Base-by-base conservation (phyloP, 1,139 yeast species). In the Debaryomycetaceae sp. region DNA sequence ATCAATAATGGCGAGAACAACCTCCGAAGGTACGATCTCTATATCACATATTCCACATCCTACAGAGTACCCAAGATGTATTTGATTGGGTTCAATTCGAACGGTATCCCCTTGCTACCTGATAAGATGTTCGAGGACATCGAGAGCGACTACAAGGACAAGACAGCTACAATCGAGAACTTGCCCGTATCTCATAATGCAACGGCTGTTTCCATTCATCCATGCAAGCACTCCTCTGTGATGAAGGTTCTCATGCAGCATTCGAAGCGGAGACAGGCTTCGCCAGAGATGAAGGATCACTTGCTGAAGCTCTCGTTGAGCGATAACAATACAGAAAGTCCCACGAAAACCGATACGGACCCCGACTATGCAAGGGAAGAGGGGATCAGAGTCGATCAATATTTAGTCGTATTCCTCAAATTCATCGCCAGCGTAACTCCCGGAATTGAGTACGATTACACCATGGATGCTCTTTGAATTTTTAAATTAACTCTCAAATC, bases 361-460 rank as follows among this genome's bases (percentile, higher is more conserved):
- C 5, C 38, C n/a, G 11, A 27, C 11, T 7, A 11, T 8, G 31
- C 11, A 11, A 7, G 11, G 8, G 31, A 27, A 27, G 42, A 45
- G 5, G 72, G 66, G 0, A 75, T 93, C 9, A 75, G 97, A 40
- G 97, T 86, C 1, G 99, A 93, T 62, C 97, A 90, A 59, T 93
- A 93, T 60, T 70, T 93, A 55, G 76, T 93, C 36, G 85, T 91
- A 9, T 93, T 93, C 61, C 75, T 93, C 57, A 95, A 95, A 65
- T 93, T 93, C 58, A 91, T 93, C 45, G 88, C 98, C 11, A 88
- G 97, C 68, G 98, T 95, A 11, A 91, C 96, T 2, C 99, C 99
- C 0, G 97, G 97, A 9, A 90, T 93, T 45, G 97, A 91, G 65
- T 95, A 91, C 64, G 99, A 93, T 59, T 90, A 90, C 62, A 91